Percentiles rank a stretch among this genome's conserved stretches.
Conservation (phyloP, 2,329 filamentous ascomycete species). For the Scortechinia acanthostroma region DNA sequence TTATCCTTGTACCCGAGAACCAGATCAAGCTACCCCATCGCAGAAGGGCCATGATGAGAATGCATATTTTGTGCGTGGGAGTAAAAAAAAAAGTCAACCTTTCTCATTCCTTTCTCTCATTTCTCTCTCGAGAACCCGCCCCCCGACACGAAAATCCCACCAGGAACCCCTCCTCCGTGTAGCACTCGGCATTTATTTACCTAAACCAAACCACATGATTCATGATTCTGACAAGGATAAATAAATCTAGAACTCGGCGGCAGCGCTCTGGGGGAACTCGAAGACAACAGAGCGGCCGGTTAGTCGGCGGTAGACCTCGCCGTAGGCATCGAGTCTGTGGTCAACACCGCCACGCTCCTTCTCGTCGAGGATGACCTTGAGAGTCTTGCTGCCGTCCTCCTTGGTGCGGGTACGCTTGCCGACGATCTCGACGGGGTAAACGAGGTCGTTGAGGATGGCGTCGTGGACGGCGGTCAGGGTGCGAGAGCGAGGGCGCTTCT, state of each 20-base stretch:
- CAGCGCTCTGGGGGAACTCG: conserved; percentile 87
- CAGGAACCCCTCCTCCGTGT: no score
- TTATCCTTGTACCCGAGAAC: neutral
- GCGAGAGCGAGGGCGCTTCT: conserved; percentile 97
- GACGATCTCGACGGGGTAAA: conserved; percentile 99
- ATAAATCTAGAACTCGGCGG: conserved; percentile 65
- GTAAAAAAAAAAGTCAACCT: no score
- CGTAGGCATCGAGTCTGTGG: conserved; percentile 99
- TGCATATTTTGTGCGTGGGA: no score
- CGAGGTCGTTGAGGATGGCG: conserved; percentile 92
- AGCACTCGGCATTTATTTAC: no score
- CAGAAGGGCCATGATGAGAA: no score
- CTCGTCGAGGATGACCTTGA: conserved; percentile 99
- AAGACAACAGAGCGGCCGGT: conserved; percentile 95
- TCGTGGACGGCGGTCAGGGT: conserved; percentile 99
- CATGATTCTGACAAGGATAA: no score
- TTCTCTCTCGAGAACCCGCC: no score
- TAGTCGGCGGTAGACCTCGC: conserved; percentile 96
- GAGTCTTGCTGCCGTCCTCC: conserved; percentile 95
- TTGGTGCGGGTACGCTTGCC: conserved; percentile 98
- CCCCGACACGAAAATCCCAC: no score
- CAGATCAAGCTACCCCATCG: neutral
- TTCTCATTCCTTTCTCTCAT: no score
- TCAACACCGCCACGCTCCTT: conserved; percentile 99
- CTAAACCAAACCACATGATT: no score